phyloP scores from a whole-genome alignment of 345 rosid genomes.

The Populus simonii region DNA sequence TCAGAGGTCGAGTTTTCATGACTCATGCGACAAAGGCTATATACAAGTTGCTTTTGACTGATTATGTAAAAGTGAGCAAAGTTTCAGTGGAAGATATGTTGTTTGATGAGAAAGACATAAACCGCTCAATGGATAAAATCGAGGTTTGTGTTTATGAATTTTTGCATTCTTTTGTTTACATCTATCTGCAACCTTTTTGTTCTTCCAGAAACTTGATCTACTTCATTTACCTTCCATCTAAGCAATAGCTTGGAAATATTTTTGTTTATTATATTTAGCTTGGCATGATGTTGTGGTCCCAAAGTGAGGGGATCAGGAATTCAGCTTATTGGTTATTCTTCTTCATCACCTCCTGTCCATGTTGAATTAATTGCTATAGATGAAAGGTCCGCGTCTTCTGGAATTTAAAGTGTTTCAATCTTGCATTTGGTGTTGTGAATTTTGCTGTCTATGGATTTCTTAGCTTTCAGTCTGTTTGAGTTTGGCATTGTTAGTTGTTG shows the following conservation, averaged over 20 bases:
- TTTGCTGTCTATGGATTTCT: not conserved
- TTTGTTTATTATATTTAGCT: not conserved
- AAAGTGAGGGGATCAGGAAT: not conserved
- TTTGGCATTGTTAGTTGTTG: not conserved
- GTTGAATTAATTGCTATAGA: not conserved
- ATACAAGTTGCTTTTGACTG: slow-evolving; percentile 77
- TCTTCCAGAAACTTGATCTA: too few relatives aligned
- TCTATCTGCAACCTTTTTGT: not conserved
- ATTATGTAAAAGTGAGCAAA: slow-evolving; percentile 97
- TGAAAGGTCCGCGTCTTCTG: not conserved
- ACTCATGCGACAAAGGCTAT: slow-evolving; percentile 97
- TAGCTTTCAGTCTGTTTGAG: not conserved
- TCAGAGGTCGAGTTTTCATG: slow-evolving; percentile 89
- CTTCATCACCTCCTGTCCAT: not conserved
- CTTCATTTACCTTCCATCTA: too few relatives aligned
- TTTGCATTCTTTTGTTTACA: not conserved
- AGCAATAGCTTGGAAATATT: not conserved
- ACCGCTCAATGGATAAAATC: slow-evolving; percentile 87
- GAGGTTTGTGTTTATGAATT: slow-evolving; percentile 44
- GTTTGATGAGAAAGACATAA: slow-evolving; percentile 86
- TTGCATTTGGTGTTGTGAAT: not conserved
- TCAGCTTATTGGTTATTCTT: not conserved
- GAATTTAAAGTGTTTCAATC: too few relatives aligned
- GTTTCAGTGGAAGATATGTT: slow-evolving; percentile 96
- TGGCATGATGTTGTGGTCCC: not conserved